A percentile compares a stretch with the other conserved stretches of the same genome.
Conservation (phyloP, 208 protist species). For the Crithidia expoeki region DNA sequence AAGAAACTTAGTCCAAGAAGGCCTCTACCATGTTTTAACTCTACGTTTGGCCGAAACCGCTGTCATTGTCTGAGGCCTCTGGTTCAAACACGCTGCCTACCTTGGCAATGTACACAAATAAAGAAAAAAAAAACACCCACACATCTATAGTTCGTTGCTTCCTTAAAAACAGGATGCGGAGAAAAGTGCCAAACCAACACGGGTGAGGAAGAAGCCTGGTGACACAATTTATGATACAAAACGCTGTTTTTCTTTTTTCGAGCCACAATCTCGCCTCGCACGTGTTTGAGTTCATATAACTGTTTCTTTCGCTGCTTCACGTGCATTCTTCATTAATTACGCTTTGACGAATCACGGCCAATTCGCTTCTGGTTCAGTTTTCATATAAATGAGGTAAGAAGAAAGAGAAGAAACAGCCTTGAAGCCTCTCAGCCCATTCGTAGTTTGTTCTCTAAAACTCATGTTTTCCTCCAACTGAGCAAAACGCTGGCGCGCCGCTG, state of each 20-base stretch:
- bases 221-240: not conserved
- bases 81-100: not conserved
- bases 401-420: not conserved
- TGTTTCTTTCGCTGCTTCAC: not conserved
- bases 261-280: not conserved
- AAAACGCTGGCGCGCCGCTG: not conserved
- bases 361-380: conserved; percentile 6
- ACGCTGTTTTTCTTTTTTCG: not conserved
- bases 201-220: not conserved
- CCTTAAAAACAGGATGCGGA: not conserved
- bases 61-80: not conserved
- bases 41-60: no score
- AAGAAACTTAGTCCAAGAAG: no score
- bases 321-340: not conserved
- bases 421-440: not conserved
- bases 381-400: conserved; percentile 9
- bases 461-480: no score
- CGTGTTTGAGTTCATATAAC: not conserved
- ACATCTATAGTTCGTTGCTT: no score
- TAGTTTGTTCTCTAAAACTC: conserved; percentile 5
- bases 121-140: conserved; percentile 24
- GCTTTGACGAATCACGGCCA: not conserved
- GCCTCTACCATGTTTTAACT: no score
- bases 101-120: conserved; percentile 4
- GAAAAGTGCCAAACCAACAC: not conserved